Evolutionary conservation across 495 filamentous ascomycete species (phyloP).

Genomic region (Apodospora peruviana): DNA sequence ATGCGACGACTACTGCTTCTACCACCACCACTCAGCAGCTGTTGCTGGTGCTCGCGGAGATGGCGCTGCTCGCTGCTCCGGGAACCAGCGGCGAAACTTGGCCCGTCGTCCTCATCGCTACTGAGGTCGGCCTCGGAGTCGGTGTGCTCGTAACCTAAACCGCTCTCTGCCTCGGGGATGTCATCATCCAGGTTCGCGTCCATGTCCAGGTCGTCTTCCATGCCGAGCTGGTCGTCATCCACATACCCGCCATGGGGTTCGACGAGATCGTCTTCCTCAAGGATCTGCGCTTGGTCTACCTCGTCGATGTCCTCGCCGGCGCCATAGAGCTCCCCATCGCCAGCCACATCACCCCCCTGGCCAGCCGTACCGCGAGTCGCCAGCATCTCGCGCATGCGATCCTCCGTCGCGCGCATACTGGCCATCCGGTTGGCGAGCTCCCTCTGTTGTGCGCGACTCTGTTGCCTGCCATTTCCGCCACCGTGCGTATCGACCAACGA

Average conservation of each 20-base stretch:
- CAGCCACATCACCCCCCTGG: conserved; percentile 8
- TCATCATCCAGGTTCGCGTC: conserved; percentile 59
- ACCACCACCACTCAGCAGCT: not conserved
- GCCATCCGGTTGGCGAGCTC: conserved; percentile 26
- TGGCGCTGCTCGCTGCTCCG: no score
- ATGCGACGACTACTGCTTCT: not conserved
- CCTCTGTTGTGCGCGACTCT: conserved; percentile 24
- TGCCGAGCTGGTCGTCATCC: conserved; percentile 16
- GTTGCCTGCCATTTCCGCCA: conserved; percentile 16
- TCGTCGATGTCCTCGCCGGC: conserved; percentile 41
- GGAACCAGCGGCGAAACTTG: no score
- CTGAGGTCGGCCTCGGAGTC: conserved; percentile 71
- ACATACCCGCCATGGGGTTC: conserved; percentile 10
- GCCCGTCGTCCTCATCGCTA: conserved; percentile 32
- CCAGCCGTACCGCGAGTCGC: conserved; percentile 19
- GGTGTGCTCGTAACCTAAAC: conserved; percentile 69
- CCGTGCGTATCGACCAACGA: not conserved
- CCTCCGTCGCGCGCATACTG: conserved; percentile 31
- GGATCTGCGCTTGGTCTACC: conserved; percentile 41
- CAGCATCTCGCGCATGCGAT: conserved; percentile 45
- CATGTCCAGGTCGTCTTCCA: conserved; percentile 45
- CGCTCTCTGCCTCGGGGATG: conserved; percentile 55
- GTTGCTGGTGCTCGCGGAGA: conserved; percentile 13
- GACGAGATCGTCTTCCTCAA: conserved; percentile 49
- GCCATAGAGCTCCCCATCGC: conserved; percentile 30